Evolutionary conservation across 805 yeast species (phyloP), one percentile per base, ranked within the genome.

Genomic region (Candida anglica): DNA sequence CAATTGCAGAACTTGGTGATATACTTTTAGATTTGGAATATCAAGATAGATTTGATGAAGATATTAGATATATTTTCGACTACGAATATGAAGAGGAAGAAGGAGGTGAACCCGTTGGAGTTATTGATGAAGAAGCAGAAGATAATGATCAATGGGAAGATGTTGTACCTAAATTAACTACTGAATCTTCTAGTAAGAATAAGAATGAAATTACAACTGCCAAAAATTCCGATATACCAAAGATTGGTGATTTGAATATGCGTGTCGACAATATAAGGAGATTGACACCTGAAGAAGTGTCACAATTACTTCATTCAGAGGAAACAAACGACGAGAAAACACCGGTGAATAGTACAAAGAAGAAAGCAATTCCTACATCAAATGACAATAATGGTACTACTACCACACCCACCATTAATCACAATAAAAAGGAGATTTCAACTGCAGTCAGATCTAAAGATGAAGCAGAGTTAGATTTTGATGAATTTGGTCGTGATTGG

Each of bases 41-140:
- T 31, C 77, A 77, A 35, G 89, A 81, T 51, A 62, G 75, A 34
- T 78, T 75, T 42, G 89, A 81, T 52, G 87, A 80, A 43, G 88
- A 81, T 55, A 71, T 72, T 18, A 58, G 70, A 36, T 79, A 79
- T 44, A 75, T 79, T 47, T 77, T 76, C 47, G 81, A 77, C 28
- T 70, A 66, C 43, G 83, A 77, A 43, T 70, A 58, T 34, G 74
- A 69, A 17, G 52, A 47, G 14, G 44, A 39, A 8, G 46, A 45
- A 10, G n/a, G n/a, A n/a, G n/a, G n/a, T n/a, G n/a, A n/a, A n/a
- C n/a, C n/a, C n/a, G n/a, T n/a, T n/a, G n/a, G n/a, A n/a, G n/a
- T n/a, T n/a, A n/a, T n/a, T n/a, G 56, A 46, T 11, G 44, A 44
- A 40, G 43, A 36, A 38, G 44, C 39, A 16, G 52, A 48, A 19